phyloP scores from a whole-genome alignment of 495 filamentous ascomycete genomes.

The Aspergillus hancockii region DNA sequence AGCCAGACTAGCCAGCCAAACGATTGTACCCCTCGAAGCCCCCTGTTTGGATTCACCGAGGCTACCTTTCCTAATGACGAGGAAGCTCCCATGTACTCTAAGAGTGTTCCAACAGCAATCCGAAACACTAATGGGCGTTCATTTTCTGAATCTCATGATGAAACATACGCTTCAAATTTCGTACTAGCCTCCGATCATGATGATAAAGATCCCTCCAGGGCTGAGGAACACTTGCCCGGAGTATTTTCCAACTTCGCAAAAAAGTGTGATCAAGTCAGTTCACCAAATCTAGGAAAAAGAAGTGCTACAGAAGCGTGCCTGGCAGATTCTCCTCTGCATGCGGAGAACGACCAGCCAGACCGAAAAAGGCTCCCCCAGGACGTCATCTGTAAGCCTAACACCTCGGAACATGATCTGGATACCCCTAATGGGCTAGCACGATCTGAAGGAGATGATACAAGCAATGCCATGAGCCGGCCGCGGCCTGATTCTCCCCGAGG shows the following conservation, averaged over 20 bases:
- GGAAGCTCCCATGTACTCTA: background rate
- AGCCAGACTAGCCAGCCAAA: background rate
- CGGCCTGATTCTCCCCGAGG: background rate
- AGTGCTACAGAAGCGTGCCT: constrained; percentile 30
- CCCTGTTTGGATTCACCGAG: constrained; percentile 22
- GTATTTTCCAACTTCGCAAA: constrained; percentile 9
- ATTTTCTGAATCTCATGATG: background rate
- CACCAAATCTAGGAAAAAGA: constrained; percentile 23
- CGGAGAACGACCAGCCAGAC: background rate
- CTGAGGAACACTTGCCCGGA: background rate
- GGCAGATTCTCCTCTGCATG: constrained; percentile 23
- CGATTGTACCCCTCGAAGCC: constrained; percentile 17
- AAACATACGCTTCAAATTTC: background rate
- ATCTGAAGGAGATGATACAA: background rate
- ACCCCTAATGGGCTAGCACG: too few relatives aligned
- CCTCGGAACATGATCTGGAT: background rate
- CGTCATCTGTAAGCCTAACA: background rate
- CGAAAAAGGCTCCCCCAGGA: background rate
- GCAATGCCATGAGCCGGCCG: background rate
- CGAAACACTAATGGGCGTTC: background rate
- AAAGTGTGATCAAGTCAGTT: constrained; percentile 1
- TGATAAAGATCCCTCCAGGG: background rate
- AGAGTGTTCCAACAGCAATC: background rate
- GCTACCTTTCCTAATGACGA: constrained; percentile 1
- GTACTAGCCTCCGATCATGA: background rate